Evolutionary conservation across 1,284 basidiomycete species (phyloP), one percentile per base, ranked within the genome.

Genomic region (Naganishia albida): DNA sequence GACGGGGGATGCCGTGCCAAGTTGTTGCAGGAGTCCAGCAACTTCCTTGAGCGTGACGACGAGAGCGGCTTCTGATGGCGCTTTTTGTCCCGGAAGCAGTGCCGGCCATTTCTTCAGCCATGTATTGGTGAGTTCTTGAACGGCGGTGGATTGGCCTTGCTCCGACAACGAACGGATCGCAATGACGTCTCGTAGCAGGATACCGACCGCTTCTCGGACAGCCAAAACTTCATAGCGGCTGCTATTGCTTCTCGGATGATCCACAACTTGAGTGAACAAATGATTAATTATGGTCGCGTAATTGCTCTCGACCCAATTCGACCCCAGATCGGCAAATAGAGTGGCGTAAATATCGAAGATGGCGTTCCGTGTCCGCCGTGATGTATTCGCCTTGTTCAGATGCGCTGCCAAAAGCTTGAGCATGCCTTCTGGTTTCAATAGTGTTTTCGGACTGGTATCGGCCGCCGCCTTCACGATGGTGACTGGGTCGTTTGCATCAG

Each of bases 91-190:
- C 1, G 92, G 93, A 84, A 96, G 88, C 75, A 95, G 85, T 0
- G 91, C 88, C 0, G 93, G 93, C 92, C 93, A 99, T 66, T 89
- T 85, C 74, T 90, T 91, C 63, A 97, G 81, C 73, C 93, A 96
- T 6, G 83, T 81, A 56, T 83, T 86, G 0, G 89, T 87, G 53
- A 97, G 81, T 70, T 95, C 93, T 70, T 90, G 88, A 34, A 97
- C 90, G 0, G 94, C 95, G 40, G 84, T 82, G 55, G 97, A 94
- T 78, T 98, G 94, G 0, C 89, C 93, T 70, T 93, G 91, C 74
- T 98, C 94, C 64, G 89, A 89, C 55, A 99, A 80, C 83, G 98
- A 88, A 63, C 92, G 82, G 6, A 89, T 86, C 1, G 90, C 92
- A 53, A 99, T 86, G 34, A 97, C 84, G 71, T 95, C 90, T 49